Evolutionary conservation across 1,284 basidiomycete genomes (phyloP), one percentile per base, ranked within the genome.

Genomic region (Ustanciosporium gigantosporum): DNA sequence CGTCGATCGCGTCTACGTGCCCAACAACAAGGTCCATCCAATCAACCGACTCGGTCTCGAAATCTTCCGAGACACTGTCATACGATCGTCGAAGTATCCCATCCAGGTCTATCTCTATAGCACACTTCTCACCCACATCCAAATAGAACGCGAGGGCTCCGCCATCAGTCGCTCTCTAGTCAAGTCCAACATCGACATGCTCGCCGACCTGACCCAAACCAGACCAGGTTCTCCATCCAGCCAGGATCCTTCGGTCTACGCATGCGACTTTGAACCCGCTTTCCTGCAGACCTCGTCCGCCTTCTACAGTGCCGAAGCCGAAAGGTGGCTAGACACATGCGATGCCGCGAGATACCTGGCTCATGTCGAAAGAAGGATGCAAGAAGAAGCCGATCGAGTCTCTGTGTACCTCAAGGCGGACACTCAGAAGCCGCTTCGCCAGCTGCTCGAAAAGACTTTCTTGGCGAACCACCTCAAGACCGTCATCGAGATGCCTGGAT

Each of bases 81-180:
- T 76, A 24, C 65, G 61, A 84, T 96, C 67, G 83, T 19, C 55
- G 32, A 52, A 62, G 29, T 78, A 81, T 43, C 88, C 91, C 35
- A 92, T 98, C 79, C 85, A 88, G 69, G 84, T 85, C 29, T 88
- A 93, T 70, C 80, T 97, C 61, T 83, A 91, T 62, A 82, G 84
- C 17, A 90, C 91, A 4, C 83, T 97, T 35, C 83, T 97, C 42
- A 85, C 84, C 25, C 89, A 94, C 78, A 87, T 98, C 42, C 89
- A 87, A 65, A 87, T 91, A 51, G 94, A 98, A 74, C 87, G 94
- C 16, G 88, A 94, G 60, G 93, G 93, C 20, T 88, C 88, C 65
- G 85, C 85, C 38, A 93, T 98, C 75, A 92, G 91, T 77, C 87
- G 90, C 23, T 94, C 91, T 6, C 87, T 90, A 4, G 85, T 97